phyloP scores from a whole-genome alignment of 1,284 basidiomycete genomes.

The Omphalotus olearius region DNA sequence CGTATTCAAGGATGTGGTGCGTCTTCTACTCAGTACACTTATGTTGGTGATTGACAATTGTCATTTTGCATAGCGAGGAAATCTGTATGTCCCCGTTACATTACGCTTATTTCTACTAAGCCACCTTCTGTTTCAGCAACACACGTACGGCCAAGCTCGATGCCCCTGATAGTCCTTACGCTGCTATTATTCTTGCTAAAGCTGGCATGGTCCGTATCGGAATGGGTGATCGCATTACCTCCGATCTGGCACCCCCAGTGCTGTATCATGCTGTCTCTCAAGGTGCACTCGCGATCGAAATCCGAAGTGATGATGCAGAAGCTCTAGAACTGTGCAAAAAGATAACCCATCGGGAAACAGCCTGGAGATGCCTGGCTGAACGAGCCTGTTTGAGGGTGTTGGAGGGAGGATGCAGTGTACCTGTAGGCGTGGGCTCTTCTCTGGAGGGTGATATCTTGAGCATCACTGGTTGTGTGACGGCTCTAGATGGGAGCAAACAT shows the following conservation, averaged over 20 bases:
- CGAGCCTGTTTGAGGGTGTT: slow-evolving; percentile 83
- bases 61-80: slow-evolving; percentile 57
- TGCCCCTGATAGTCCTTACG: slow-evolving; percentile 76
- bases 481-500: slow-evolving; percentile 66
- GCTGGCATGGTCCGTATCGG: slow-evolving; percentile 89
- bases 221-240: slow-evolving; percentile 75
- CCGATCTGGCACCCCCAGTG: slow-evolving; percentile 70
- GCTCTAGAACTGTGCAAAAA: slow-evolving; percentile 59
- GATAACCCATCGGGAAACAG: slow-evolving; percentile 73
- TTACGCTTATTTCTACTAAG: slow-evolving; percentile 3
- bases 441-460: slow-evolving; percentile 44
- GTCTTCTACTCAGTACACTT: slow-evolving; percentile 28
- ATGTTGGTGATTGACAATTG: slow-evolving; percentile 6
- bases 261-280: slow-evolving; percentile 93
- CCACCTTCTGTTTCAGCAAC: slow-evolving; percentile 31
- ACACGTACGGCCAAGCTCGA: slow-evolving; percentile 94
- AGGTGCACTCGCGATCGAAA: slow-evolving; percentile 89
- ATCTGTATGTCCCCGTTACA: slow-evolving; percentile 51
- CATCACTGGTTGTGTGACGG: slow-evolving; percentile 78
- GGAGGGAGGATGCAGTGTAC: slow-evolving; percentile 97
- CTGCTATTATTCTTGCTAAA: slow-evolving; percentile 90
- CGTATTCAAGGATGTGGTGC: slow-evolving; percentile 85
- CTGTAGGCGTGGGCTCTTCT: slow-evolving; percentile 78
- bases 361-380: slow-evolving; percentile 79
- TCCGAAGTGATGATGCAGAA: slow-evolving; percentile 68